These are phyloP conservation scores for Austroboletus niveus DNA, from an alignment of 1,284 basidiomycete species.

Conservation along the genomic window DNA sequence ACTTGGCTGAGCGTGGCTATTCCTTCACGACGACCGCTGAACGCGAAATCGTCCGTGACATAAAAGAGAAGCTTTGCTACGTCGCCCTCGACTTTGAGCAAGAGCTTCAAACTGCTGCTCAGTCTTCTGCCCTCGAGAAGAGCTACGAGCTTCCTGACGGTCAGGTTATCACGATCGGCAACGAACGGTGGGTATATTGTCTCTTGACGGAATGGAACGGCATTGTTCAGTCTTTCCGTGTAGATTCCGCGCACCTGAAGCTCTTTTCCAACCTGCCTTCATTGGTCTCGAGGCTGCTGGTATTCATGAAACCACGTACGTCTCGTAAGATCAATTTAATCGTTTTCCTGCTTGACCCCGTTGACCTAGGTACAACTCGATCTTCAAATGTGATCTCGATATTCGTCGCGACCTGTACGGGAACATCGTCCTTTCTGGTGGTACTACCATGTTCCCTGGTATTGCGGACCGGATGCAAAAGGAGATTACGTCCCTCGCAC, in stretches of 20 bases:
- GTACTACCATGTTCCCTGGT: constrained; percentile 84
- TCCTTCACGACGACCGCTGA: constrained; percentile 93
- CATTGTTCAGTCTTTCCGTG: constrained; percentile 6
- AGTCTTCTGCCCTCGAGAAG: constrained; percentile 92
- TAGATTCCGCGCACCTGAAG: constrained; percentile 95
- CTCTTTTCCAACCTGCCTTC: constrained; percentile 95
- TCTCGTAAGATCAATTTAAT: not conserved
- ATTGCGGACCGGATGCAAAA: constrained; percentile 81
- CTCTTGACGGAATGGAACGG: not conserved
- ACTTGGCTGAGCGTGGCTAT: constrained; percentile 93
- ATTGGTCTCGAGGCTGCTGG: constrained; percentile 91
- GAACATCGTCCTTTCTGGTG: constrained; percentile 95
- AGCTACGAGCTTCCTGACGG: constrained; percentile 96
- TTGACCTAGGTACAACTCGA: constrained; percentile 65
- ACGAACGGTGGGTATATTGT: constrained; percentile 68
- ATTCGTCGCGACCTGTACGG: constrained; percentile 87
- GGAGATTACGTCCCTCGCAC: constrained; percentile 65
- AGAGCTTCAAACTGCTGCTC: constrained; percentile 90
- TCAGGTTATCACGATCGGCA: constrained; percentile 95
- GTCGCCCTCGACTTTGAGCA: constrained; percentile 97
- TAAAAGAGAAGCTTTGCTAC: constrained; percentile 99
- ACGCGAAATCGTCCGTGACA: constrained; percentile 95
- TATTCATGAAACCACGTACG: constrained; percentile 93
- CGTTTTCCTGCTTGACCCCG: constrained; percentile 6
- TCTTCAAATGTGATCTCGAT: constrained; percentile 89